Evolutionary conservation across 164 flowering plant species (phyloP).

Genomic region (Pachysandra terminalis): DNA sequence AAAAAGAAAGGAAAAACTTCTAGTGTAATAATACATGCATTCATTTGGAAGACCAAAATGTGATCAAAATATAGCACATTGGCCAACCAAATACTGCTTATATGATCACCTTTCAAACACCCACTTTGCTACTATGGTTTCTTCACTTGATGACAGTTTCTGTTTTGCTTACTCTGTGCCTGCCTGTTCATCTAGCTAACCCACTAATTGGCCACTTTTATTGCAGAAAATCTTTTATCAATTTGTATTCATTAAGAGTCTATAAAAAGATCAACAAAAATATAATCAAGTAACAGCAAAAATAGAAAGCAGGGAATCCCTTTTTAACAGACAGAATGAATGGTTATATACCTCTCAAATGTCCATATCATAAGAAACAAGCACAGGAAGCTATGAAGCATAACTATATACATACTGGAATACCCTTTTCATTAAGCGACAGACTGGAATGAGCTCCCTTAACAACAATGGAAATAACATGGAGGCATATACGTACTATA

Average conservation of each 20-base stretch:
- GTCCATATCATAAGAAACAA: too few species aligned
- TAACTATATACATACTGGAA: too few species aligned
- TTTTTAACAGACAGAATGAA: too few species aligned
- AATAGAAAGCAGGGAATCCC: neutral
- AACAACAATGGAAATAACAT: constrained; percentile 7
- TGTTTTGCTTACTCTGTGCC: neutral
- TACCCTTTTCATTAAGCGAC: constrained; percentile 12
- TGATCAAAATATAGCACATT: neutral
- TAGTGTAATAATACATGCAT: neutral
- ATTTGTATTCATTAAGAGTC: too few species aligned
- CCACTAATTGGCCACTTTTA: too few species aligned
- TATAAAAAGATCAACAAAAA: too few species aligned
- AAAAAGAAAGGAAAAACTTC: neutral
- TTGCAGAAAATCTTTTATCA: too few species aligned
- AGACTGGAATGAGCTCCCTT: constrained; percentile 11
- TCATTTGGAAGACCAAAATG: neutral
- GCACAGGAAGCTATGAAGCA: too few species aligned
- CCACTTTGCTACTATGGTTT: neutral
- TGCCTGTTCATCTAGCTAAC: too few species aligned
- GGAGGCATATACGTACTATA: constrained; percentile 7
- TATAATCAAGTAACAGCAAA: neutral
- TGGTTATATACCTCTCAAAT: too few species aligned
- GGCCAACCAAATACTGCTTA: neutral
- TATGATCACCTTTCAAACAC: neutral
- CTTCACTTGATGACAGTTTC: neutral